Evolutionary conservation across 2,329 filamentous ascomycete species (phyloP).

Genomic region (Echinosphaeria canescens): DNA sequence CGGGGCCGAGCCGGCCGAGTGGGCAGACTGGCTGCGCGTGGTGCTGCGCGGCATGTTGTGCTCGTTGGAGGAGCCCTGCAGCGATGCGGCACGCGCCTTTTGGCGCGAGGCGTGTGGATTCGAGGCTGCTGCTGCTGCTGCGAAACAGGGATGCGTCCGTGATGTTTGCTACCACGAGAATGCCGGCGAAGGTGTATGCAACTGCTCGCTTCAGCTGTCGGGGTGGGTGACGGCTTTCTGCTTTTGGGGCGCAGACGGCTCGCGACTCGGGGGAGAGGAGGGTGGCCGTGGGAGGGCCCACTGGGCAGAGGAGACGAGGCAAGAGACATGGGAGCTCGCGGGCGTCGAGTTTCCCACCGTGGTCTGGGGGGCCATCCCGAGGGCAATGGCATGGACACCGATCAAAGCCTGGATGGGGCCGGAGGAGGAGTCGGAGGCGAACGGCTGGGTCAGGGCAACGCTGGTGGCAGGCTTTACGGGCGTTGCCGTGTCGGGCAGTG

Average conservation of each 20-base stretch:
- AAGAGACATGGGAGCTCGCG: conserved; percentile 1
- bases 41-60: conserved; percentile 15
- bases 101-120: conserved; percentile 11
- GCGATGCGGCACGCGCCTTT: conserved; percentile 11
- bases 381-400: conserved; percentile 1
- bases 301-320: not conserved
- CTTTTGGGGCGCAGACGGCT: conserved; percentile 3
- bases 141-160: no score
- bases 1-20: conserved; percentile 13
- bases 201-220: conserved; percentile 1
- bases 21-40: conserved; percentile 12
- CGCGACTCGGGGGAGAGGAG: conserved; percentile 1
- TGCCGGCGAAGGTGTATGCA: not conserved
- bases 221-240: conserved; percentile 5
- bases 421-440: not conserved
- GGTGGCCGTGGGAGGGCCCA: not conserved
- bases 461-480: not conserved
- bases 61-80: conserved; percentile 11
- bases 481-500: not conserved
- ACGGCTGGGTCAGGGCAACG: no score
- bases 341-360: conserved; percentile 3
- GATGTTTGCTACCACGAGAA: no score
- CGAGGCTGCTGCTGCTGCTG: no score
- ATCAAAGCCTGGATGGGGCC: not conserved
- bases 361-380: conserved; percentile 1